phyloP scores from a whole-genome alignment of 108 stramenopile species.

The Nitzschia inconspicua region DNA sequence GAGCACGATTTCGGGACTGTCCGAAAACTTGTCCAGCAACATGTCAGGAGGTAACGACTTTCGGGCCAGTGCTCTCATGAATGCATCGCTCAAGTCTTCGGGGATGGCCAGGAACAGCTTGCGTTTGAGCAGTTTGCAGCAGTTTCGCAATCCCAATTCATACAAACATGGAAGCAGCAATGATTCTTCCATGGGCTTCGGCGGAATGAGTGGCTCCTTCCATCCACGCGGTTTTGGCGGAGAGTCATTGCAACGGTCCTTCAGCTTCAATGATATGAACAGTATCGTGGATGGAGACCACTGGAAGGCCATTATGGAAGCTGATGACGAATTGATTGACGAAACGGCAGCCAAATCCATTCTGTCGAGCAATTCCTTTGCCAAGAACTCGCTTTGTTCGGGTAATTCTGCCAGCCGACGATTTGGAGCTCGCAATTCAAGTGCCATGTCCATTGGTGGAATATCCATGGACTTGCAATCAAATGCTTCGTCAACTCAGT shows the following conservation, averaged over 20 bases:
- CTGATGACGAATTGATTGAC: slow-evolving; percentile 2
- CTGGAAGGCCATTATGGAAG: slow-evolving; percentile 23
- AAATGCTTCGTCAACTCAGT: slow-evolving; percentile 10
- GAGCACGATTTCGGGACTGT: slow-evolving; percentile 40
- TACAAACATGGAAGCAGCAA: slow-evolving; percentile 1
- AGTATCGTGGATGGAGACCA: slow-evolving; percentile 7
- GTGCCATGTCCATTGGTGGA: slow-evolving; percentile 21
- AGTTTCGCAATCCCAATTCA: neutral
- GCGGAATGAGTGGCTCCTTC: slow-evolving; percentile 2
- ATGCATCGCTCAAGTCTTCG: slow-evolving; percentile 11
- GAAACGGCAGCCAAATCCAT: neutral
- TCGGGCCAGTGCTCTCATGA: slow-evolving; percentile 10
- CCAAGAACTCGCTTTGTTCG: neutral
- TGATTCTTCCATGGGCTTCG: slow-evolving; percentile 6
- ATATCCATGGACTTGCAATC: slow-evolving; percentile 14
- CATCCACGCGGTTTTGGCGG: neutral
- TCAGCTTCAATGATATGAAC: slow-evolving; percentile 21
- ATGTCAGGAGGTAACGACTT: slow-evolving; percentile 10
- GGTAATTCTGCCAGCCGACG: neutral
- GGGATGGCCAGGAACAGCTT: neutral
- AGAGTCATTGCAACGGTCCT: slow-evolving; percentile 16
- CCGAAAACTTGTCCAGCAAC: slow-evolving; percentile 19
- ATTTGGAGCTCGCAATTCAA: neutral
- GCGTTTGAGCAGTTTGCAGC: neutral
- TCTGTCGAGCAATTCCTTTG: neutral